Percentiles rank a stretch among this genome's conserved stretches.
Evolutionary conservation across 1,284 basidiomycete genomes (phyloP).

Genomic region (Apiotrichum mycotoxinovorans): DNA sequence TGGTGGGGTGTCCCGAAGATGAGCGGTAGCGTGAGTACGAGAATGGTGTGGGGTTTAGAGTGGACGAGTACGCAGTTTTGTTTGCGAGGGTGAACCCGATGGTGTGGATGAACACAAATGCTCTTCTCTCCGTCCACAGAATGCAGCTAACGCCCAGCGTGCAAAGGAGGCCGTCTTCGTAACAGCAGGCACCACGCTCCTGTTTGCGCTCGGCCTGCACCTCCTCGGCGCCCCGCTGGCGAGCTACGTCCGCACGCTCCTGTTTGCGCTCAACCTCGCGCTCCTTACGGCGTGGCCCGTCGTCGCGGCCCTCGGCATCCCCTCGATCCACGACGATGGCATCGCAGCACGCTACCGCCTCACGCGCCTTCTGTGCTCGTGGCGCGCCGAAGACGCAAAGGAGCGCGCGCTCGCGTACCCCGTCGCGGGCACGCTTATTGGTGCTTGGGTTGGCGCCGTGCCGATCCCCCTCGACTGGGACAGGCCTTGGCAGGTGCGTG

Average conservation of each 20-base stretch:
- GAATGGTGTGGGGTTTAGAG: neutral
- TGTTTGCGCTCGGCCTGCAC: constrained; percentile 57
- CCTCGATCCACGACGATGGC: constrained; percentile 48
- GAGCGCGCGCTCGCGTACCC: constrained; percentile 80
- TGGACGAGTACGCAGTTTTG: too few species aligned
- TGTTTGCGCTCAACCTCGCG: constrained; percentile 66
- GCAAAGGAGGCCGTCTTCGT: constrained; percentile 57
- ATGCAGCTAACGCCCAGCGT: constrained; percentile 12
- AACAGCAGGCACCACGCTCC: constrained; percentile 56
- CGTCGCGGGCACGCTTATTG: constrained; percentile 64
- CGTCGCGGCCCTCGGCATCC: constrained; percentile 66
- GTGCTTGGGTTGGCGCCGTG: constrained; percentile 73
- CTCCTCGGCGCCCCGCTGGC: constrained; percentile 72
- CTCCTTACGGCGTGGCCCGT: constrained; percentile 65
- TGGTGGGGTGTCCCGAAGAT: constrained; percentile 52
- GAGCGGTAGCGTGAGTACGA: constrained; percentile 21
- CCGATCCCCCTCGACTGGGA: constrained; percentile 92
- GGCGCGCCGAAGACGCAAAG: constrained; percentile 63
- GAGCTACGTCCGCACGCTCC: constrained; percentile 60
- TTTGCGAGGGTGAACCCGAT: too few species aligned
- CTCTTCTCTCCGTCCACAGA: too few species aligned
- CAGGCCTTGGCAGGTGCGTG: constrained; percentile 82
- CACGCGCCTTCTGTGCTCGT: constrained; percentile 72
- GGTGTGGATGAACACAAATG: too few species aligned
- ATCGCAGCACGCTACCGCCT: constrained; percentile 53